A percentile compares a stretch with the other conserved stretches of the same genome.
Conservation (phyloP, 2,329 filamentous ascomycete species). For the Truncatella angustata region DNA sequence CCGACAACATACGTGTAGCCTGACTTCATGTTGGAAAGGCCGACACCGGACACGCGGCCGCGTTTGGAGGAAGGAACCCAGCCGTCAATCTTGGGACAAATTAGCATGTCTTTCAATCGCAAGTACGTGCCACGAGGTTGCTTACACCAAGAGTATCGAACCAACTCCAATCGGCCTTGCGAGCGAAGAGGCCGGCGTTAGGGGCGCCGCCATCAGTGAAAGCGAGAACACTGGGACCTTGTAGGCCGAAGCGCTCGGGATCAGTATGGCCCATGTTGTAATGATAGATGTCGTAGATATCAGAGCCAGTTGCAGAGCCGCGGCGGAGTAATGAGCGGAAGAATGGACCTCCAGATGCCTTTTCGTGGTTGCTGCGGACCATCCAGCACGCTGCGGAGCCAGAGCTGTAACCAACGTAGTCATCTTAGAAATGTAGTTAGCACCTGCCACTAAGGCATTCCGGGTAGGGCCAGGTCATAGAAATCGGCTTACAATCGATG, state of each 20-base stretch:
- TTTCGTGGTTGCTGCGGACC: slow-evolving; percentile 39
- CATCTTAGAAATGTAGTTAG: slow-evolving; percentile 24
- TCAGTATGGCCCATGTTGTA: slow-evolving; percentile 42
- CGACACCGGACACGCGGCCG: slow-evolving; percentile 27
- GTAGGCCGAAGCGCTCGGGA: slow-evolving; percentile 37
- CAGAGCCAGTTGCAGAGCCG: slow-evolving; percentile 32
- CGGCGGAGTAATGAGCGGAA: slow-evolving; percentile 38
- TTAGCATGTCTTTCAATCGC: neutral
- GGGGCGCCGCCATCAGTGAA: slow-evolving; percentile 37
- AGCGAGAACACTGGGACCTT: slow-evolving; percentile 37
- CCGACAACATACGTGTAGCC: slow-evolving; percentile 37
- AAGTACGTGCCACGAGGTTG: neutral
- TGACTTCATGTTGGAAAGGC: slow-evolving; percentile 34
- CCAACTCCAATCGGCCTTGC: slow-evolving; percentile 34
- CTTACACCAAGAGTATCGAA: slow-evolving; percentile 28
- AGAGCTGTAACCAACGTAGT: slow-evolving; percentile 36
- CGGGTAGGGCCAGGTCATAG: neutral
- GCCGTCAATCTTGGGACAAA: slow-evolving; percentile 21
- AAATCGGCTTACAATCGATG: slow-evolving; percentile 24
- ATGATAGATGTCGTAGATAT: slow-evolving; percentile 41
- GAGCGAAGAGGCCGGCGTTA: slow-evolving; percentile 32
- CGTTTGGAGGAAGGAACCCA: slow-evolving; percentile 29
- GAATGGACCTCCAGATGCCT: slow-evolving; percentile 37
- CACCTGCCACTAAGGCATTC: neutral
- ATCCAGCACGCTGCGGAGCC: slow-evolving; percentile 34